Conservation (phyloP, 345 rosid genomes). For the Orychophragmus violaceus region DNA sequence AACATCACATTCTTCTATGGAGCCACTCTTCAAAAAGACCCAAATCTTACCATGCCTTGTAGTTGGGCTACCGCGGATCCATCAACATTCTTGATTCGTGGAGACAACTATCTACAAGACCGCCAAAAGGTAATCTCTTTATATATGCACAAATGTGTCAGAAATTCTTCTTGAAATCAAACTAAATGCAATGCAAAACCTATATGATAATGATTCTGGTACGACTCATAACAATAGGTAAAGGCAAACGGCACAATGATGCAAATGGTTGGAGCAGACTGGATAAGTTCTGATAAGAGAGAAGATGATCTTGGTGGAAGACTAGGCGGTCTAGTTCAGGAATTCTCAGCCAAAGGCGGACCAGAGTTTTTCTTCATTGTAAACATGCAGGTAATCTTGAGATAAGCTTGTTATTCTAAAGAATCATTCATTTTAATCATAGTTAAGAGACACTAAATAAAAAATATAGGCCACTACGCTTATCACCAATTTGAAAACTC, state of each 20-base stretch:
- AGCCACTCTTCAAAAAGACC: conserved; percentile 63
- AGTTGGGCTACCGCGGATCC: conserved; percentile 77
- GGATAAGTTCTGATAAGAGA: conserved; percentile 66
- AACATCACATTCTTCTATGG: conserved; percentile 44
- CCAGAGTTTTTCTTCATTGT: conserved; percentile 81
- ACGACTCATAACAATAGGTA: conserved; percentile 31
- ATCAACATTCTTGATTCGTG: conserved; percentile 70
- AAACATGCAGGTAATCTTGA: conserved; percentile 56
- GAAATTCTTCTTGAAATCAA: background rate
- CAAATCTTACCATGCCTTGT: conserved; percentile 50
- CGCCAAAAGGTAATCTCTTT: conserved; percentile 48
- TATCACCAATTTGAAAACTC: too few relatives aligned
- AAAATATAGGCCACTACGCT: too few relatives aligned
- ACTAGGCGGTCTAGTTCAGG: conserved; percentile 62
- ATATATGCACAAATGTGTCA: background rate
- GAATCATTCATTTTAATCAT: background rate
- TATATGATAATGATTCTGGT: background rate
- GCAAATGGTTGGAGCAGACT: conserved; percentile 96
- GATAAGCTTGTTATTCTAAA: background rate
- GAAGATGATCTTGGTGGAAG: conserved; percentile 80
- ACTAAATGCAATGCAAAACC: background rate
- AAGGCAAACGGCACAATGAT: conserved; percentile 65
- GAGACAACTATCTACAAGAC: conserved; percentile 62
- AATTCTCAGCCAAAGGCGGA: conserved; percentile 46
- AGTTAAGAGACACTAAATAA: background rate